Percentiles rank a stretch among this genome's conserved stretches.
Conservation (phyloP, 306 rosid species). For the Coriaria nepalensis region DNA sequence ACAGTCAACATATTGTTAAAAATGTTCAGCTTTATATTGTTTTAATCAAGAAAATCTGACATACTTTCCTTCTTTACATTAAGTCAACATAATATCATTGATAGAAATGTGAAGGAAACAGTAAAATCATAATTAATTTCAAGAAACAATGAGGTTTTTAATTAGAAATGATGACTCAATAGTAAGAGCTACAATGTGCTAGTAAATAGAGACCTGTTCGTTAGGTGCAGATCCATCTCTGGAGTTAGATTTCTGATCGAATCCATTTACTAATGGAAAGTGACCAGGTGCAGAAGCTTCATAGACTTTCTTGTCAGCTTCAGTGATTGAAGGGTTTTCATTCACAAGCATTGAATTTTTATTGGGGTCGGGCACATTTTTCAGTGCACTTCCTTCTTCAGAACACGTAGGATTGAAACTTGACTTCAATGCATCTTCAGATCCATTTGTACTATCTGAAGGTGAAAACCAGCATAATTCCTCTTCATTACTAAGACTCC, state of each 20-base stretch:
- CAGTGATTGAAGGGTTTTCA: conserved; percentile 20
- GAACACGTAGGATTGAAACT: conserved; percentile 33
- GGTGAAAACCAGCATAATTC: conserved; percentile 59
- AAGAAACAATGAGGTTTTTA: no score
- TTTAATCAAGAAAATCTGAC: no score
- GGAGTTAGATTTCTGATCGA: conserved; percentile 22
- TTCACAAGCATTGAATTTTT: conserved; percentile 22
- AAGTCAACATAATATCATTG: no score
- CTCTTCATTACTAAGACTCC: conserved; percentile 48
- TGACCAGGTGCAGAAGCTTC: conserved; percentile 20
- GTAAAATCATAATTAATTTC: no score
- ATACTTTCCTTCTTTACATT: no score
- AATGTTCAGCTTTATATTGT: no score
- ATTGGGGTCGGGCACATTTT: conserved; percentile 24
- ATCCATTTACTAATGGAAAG: conserved; percentile 22
- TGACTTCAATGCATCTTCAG: conserved; percentile 49
- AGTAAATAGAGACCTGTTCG: conserved; percentile 32
- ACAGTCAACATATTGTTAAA: no score
- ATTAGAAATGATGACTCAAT: no score
- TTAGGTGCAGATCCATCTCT: conserved; percentile 18
- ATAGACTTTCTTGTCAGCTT: conserved; percentile 22
- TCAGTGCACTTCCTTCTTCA: conserved; percentile 31
- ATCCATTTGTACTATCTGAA: conserved; percentile 40
- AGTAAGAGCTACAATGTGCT: no score
- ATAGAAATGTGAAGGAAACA: no score